Evolutionary conservation across 148 eudicot species (phyloP).

Genomic region (Hydrangea macrophylla): DNA sequence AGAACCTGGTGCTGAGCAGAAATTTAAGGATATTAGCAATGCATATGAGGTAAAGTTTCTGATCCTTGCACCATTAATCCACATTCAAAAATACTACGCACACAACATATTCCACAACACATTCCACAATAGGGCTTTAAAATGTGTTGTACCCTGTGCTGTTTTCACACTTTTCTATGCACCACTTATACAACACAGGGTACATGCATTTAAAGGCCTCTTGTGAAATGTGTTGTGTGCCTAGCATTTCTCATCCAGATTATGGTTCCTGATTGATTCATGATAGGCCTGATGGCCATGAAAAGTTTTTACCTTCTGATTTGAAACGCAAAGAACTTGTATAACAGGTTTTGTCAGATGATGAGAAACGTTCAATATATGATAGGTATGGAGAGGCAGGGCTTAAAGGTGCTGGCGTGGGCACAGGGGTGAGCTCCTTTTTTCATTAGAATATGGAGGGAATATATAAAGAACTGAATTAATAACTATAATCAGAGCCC

Average conservation of each 20-base stretch:
- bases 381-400: slow-evolving; percentile 98
- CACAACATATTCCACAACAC: too few relatives aligned
- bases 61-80: neutral
- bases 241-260: too few relatives aligned
- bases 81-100: too few relatives aligned
- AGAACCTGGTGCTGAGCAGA: slow-evolving; percentile 95
- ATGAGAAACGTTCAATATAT: slow-evolving; percentile 93
- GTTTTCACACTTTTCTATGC: too few relatives aligned
- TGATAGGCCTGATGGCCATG: neutral
- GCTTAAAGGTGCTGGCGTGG: slow-evolving; percentile 86
- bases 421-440: slow-evolving; percentile 74
- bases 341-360: slow-evolving; percentile 90
- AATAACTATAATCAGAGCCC: too few relatives aligned
- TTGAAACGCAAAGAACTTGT: neutral
- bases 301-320: neutral
- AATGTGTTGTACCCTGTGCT: too few relatives aligned
- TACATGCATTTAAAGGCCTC: too few relatives aligned
- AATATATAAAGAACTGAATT: too few relatives aligned
- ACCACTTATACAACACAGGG: too few relatives aligned
- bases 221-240: too few relatives aligned
- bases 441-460: neutral
- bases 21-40: slow-evolving; percentile 93
- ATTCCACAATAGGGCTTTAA: too few relatives aligned
- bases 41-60: slow-evolving; percentile 80
- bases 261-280: neutral